These are phyloP conservation scores for Geotrichum aggregatum DNA, from an alignment of 1,139 yeast species.

Conservation along the genomic window DNA sequence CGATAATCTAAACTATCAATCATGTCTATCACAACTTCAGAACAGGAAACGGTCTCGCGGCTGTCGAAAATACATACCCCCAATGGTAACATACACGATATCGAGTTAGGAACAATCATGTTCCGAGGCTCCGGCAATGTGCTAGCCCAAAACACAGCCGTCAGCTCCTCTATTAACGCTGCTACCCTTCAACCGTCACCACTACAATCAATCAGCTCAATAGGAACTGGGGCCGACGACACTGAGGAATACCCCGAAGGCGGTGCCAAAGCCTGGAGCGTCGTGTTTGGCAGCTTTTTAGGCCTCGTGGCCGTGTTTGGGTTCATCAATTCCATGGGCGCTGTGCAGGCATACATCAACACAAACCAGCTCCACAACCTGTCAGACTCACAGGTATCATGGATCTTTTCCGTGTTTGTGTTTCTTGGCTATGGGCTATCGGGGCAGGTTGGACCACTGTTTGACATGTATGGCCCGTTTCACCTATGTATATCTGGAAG, in stretches of 20 bases:
- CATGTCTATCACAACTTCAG: not conserved
- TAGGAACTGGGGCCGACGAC: not conserved
- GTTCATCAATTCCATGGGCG: conserved; percentile 63
- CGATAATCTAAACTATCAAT: not conserved
- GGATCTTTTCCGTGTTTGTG: conserved; percentile 62
- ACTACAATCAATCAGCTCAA: not conserved
- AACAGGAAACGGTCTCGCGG: not conserved
- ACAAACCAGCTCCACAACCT: conserved; percentile 49
- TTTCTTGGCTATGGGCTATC: conserved; percentile 55
- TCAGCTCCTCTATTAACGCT: not conserved
- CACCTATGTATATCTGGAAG: conserved; percentile 48
- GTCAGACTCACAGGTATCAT: conserved; percentile 51
- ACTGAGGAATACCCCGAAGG: conserved; percentile 47
- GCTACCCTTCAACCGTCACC: not conserved
- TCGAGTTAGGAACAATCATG: not conserved
- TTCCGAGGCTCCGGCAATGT: not conserved
- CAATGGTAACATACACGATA: not conserved
- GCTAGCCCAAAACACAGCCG: not conserved
- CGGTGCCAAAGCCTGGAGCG: conserved; percentile 52
- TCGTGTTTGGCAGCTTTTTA: conserved; percentile 58
- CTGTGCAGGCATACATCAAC: conserved; percentile 61
- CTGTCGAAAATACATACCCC: not conserved
- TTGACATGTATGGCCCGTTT: conserved; percentile 58
- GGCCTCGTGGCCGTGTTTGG: conserved; percentile 66
- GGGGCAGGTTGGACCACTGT: conserved; percentile 57